A percentile compares a stretch with the other conserved stretches of the same genome.
phyloP scores from a whole-genome alignment of 169 alveolate genomes.

The Plasmodium knowlesi region DNA sequence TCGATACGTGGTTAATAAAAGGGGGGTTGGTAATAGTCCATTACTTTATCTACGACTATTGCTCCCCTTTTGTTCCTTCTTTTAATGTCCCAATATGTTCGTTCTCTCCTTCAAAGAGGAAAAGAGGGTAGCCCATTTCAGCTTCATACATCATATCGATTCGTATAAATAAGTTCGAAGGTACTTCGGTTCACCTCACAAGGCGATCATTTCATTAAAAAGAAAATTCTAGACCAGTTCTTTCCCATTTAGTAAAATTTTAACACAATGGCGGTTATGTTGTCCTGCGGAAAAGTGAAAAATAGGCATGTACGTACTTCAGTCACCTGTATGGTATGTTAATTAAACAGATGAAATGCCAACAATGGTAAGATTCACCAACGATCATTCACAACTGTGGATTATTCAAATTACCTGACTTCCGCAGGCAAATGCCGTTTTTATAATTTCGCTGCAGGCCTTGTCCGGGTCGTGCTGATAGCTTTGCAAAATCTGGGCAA shows the following conservation, averaged over 20 bases:
- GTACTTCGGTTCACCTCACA: not conserved
- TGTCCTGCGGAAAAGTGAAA: constrained; percentile 13
- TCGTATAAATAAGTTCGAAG: not conserved
- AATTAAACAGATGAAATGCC: not conserved
- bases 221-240: not conserved
- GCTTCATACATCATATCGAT: not conserved
- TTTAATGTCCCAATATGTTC: not conserved
- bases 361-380: not conserved
- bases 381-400: not conserved
- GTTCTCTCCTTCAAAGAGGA: not conserved
- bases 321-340: not conserved
- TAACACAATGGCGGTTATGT: constrained; percentile 62
- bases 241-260: constrained; percentile 11
- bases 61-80: not conserved
- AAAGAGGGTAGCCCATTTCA: not conserved
- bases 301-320: not conserved
- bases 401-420: constrained; percentile 38
- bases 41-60: not conserved
- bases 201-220: not conserved
- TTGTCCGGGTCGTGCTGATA: constrained; percentile 69
- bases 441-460: constrained; percentile 73
- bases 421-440: constrained; percentile 67
- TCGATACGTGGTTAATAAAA: not conserved
- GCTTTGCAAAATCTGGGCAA: constrained; percentile 46
- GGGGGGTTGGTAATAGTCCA: not conserved